Percentiles rank a stretch among this genome's conserved stretches.
phyloP scores from a whole-genome alignment of 768 basidiomycete species.

The Boletus rubropictus region DNA sequence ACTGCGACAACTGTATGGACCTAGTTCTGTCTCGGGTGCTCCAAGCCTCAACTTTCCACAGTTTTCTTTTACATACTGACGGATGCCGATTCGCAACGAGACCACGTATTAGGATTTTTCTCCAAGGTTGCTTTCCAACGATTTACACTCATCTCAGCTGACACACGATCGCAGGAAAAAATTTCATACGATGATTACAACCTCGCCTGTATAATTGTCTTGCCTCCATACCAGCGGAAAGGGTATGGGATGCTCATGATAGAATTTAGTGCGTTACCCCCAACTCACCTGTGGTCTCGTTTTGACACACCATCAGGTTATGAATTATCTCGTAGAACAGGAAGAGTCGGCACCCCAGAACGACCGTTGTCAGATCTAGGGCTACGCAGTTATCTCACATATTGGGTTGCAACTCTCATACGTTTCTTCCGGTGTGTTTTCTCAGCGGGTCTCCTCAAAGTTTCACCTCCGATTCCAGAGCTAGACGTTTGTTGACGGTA shows the following conservation, averaged over 20 bases:
- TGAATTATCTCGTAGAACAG: slow-evolving; percentile 75
- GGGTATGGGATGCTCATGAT: slow-evolving; percentile 95
- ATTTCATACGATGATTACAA: slow-evolving; percentile 96
- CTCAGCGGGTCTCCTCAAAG: too few species aligned
- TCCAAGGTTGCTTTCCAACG: slow-evolving; percentile 43
- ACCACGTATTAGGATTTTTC: slow-evolving; percentile 75
- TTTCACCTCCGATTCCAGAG: neutral
- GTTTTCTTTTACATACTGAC: slow-evolving; percentile 93
- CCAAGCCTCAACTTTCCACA: neutral
- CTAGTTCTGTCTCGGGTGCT: neutral
- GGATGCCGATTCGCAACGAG: slow-evolving; percentile 69
- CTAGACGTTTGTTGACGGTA: slow-evolving; percentile 53
- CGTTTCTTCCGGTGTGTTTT: slow-evolving; percentile 69
- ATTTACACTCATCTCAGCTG: neutral
- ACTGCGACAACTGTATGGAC: slow-evolving; percentile 73
- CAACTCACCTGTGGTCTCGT: neutral
- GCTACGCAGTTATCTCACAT: slow-evolving; percentile 81
- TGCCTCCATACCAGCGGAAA: slow-evolving; percentile 87
- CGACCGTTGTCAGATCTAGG: slow-evolving; percentile 93
- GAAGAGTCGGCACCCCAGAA: slow-evolving; percentile 87
- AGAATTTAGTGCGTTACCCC: slow-evolving; percentile 80
- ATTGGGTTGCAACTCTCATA: slow-evolving; percentile 80
- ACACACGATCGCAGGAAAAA: slow-evolving; percentile 61
- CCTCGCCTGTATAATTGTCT: slow-evolving; percentile 90
- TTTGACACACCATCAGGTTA: slow-evolving; percentile 56